Evolutionary conservation across 1,284 basidiomycete species (phyloP), one percentile per base, ranked within the genome.

Genomic region (Testicularia cyperi): DNA sequence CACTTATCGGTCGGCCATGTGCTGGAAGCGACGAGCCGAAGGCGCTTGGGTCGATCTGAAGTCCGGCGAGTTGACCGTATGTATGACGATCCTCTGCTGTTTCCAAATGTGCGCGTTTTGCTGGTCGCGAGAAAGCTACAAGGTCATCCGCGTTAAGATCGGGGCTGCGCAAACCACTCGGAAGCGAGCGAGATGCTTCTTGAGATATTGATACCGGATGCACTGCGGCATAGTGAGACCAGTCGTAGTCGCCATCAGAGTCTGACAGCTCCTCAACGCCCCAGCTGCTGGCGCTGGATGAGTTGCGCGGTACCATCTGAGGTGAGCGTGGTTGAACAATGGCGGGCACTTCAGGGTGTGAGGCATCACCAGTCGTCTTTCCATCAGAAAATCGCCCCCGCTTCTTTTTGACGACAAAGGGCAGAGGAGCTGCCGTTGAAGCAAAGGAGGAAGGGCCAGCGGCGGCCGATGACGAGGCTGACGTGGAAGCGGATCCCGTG

Each of bases 171-270:
- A 24, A 33, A 16, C n/a, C 30, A 13, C 15, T 30, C 9, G 39
- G 29, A 9, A 10, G 9, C 10, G 30, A 32, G 12, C 8, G 10
- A 22, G 6, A 6, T 8, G 18, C 21, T 9, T 15, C 22, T n/a
- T n/a, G n/a, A n/a, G n/a, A n/a, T n/a, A n/a, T n/a, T n/a, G n/a
- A n/a, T n/a, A n/a, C n/a, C n/a, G n/a, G n/a, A n/a, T n/a, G n/a
- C 6, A 20, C 16, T 6, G 21, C 19, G 19, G 18, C 13, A 15
- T 21, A 35, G 21, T 6, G 9, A 13, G 45, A 34, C 57, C 51
- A 54, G 22, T 56, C 53, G 30, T 52, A 52, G 35, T 62, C 58
- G 28, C 58, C 58, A 29, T 62, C 58, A 15, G 58, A 62, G 24
- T 62, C 58, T 18, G 58, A 62, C 20, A 52, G 44, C 14, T 56